Base-by-base conservation (phyloP, 352 stramenopile genomes). In the Phytophthora meadii region DNA sequence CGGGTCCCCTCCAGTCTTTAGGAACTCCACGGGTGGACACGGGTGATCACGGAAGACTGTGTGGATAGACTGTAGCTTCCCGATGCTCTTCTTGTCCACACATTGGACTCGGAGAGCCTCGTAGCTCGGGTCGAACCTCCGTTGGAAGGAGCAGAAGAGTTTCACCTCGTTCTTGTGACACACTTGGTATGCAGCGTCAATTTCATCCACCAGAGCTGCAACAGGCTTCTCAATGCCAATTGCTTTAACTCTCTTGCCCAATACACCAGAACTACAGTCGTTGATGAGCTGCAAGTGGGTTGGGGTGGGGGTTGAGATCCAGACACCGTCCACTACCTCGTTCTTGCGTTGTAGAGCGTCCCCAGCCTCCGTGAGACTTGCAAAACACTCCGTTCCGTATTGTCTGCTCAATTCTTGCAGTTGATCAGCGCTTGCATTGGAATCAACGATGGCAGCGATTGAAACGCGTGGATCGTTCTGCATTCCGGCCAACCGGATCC, bases 21-120 rank as follows among this genome's bases (percentile, higher is more conserved):
- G 70, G 64, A 97, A 98, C 76, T 94, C 82, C 28, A 94, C 76
- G 0, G 90, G 74, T 8, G 93, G 93, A 54, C 81, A 91, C 40
- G 93, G 92, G 65, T 97, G 91, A 71, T 98, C 93, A 15, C 82
- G 85, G 70, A 97, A 97, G 34, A 97, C 86, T 4, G 92, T 94
- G 52, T 92, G 87, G 54, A 95, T 89, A 8, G 81, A 90, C 65
- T 91, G 83, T 7, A 92, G 57, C 52, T 80, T 78, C 17, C 90
- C 91, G 14, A 96, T 76, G 15, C 50, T 54, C 39, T 74, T 45
- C 27, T 79, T 65, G 30, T 87, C 78, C 34, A 86, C 76, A 41
- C 75, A 85, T 22, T 77, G 69, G 8, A 53, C 40, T 0, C 81
- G 70, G 44, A 90, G 56, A 8, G 76, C 77, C 39, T 85, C 55